Evolutionary conservation across 2,329 filamentous ascomycete species (phyloP), one percentile per base, ranked within the genome.

Genomic region (Fusarium solani-melongenae): DNA sequence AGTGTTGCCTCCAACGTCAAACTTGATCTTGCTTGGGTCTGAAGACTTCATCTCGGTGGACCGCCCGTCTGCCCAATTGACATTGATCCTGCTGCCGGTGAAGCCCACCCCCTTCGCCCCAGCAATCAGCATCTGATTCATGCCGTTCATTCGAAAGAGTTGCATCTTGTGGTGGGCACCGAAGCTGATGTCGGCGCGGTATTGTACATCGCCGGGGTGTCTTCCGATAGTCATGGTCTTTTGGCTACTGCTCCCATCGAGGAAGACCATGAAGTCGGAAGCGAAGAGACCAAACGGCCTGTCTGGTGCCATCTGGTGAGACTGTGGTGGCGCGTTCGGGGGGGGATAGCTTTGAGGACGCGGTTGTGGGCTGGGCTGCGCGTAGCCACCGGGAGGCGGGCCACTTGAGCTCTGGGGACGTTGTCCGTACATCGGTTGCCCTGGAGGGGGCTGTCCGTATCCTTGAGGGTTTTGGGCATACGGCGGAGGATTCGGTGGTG

Each of bases 31-130:
- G 22, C 57, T 59, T 17, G 51, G 17, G 24, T 36, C 49, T 20
- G 51, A 58, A 9, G 49, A 11, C 20, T 67, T 67, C 49, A 67
- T 67, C 39, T 63, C 58, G 11, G 31, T 49, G n/a, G 20, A 69
- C 20, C n/a, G 38, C 39, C 60, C 62, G 33, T 68, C 39, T 31
- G 34, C 49, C 60, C 49, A 57, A n/a, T 56, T 46, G 41, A 64
- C 29, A 20, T 57, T 55, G 22, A 62, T 57, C 17, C 56, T 55
- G 14, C 24, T 57, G 17, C 49, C 56, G n/a, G 62, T 66, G 24
- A 65, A 64, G 12, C 55, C 39, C n/a, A 39, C 39, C 14, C 34
- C 39, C 41, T 60, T 65, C 3, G 49, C 61, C 24, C 24, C 31
- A 24, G 41, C 64, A 24, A 55, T 63, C 22, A 69, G 33, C 31